phyloP scores from a whole-genome alignment of 2,329 filamentous ascomycete genomes.

The Colletotrichum noveboracense region DNA sequence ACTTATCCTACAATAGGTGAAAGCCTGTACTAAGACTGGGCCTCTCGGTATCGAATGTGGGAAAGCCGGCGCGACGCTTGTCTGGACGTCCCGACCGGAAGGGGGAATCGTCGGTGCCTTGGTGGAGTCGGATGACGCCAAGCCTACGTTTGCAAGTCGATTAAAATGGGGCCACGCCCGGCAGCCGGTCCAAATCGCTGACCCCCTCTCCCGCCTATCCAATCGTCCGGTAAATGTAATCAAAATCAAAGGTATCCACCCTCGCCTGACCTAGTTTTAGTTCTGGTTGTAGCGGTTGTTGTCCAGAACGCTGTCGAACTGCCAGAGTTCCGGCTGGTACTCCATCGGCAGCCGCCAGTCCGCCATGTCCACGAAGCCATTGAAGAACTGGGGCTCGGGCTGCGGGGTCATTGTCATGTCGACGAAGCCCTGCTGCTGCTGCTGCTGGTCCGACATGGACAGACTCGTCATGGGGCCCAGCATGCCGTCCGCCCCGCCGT shows the following conservation, averaged over 20 bases:
- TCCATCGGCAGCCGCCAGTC: conserved; percentile 17
- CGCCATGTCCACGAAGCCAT: conserved; percentile 3
- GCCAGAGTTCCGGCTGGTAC: conserved; percentile 15
- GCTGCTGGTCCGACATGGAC: background rate
- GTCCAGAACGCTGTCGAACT: background rate
- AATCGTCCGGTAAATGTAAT: background rate
- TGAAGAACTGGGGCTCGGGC: background rate
- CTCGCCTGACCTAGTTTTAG: background rate
- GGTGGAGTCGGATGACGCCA: background rate
- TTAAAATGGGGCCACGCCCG: background rate
- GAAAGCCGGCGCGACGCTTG: background rate
- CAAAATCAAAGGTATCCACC: background rate
- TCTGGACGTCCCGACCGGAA: background rate
- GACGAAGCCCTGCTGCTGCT: background rate
- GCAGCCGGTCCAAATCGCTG: background rate
- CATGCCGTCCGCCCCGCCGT: background rate
- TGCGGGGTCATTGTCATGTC: background rate
- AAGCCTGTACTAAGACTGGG: background rate
- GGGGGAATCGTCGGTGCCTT: background rate
- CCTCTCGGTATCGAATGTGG: background rate
- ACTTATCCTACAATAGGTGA: background rate
- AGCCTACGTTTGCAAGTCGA: background rate
- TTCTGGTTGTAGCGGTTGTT: background rate
- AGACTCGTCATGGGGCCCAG: conserved; percentile 3
- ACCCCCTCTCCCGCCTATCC: background rate